phyloP scores from a whole-genome alignment of 371 early-diverging fungal genomes.

The Aphelidium insulamus region DNA sequence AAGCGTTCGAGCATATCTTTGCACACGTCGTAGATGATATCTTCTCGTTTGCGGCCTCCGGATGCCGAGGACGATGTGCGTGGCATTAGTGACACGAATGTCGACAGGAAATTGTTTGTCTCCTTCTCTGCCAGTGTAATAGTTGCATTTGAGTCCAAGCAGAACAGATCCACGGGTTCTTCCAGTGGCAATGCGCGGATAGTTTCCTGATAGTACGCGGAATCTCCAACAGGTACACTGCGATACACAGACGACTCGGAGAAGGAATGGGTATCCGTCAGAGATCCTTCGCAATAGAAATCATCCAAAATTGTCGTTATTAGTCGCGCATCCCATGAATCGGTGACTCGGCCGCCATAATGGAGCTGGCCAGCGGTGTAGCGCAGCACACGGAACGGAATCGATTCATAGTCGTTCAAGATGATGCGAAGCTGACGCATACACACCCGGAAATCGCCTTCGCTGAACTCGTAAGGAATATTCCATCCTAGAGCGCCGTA shows the following conservation, averaged over 20 bases:
- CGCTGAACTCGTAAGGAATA: constrained; percentile 23
- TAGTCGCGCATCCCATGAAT: constrained; percentile 28
- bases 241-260: constrained; percentile 9
- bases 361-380: constrained; percentile 31
- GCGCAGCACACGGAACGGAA: constrained; percentile 28
- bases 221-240: constrained; percentile 13
- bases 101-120: constrained; percentile 20
- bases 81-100: constrained; percentile 24
- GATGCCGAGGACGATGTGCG: constrained; percentile 10
- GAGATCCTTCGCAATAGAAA: constrained; percentile 17
- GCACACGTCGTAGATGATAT: constrained; percentile 15
- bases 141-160: constrained; percentile 31
- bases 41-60: constrained; percentile 13
- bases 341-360: constrained; percentile 33
- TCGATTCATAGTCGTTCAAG: constrained; percentile 23
- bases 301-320: constrained; percentile 26
- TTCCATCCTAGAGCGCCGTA: constrained; percentile 33
- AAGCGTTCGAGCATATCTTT: constrained; percentile 12
- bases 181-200: constrained; percentile 22
- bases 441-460: constrained; percentile 25
- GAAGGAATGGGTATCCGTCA: constrained; percentile 22
- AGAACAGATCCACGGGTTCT: constrained; percentile 27
- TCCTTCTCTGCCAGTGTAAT: constrained; percentile 32
- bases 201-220: constrained; percentile 17
- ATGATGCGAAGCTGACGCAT: constrained; percentile 27